Conservation (phyloP, 345 rosid genomes). For the Pugionium dolabratum region DNA sequence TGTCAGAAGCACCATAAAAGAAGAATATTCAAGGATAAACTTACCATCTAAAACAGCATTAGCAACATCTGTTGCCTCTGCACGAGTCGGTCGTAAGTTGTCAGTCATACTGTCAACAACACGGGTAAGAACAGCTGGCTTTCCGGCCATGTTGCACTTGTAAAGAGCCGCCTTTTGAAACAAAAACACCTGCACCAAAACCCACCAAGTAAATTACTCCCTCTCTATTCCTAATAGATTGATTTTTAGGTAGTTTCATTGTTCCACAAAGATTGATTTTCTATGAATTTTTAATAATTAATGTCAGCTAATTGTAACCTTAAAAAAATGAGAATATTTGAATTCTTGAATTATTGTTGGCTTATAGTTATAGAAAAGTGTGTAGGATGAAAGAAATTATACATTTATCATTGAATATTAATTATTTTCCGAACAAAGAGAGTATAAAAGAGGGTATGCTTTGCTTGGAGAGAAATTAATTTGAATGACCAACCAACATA, state of each 20-base stretch:
- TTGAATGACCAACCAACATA: conserved; percentile 35
- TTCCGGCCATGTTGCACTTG: conserved; percentile 98
- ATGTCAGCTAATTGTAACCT: too few species aligned
- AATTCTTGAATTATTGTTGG: too few species aligned
- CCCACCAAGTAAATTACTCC: background rate
- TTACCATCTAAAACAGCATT: conserved; percentile 97
- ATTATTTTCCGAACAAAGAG: background rate
- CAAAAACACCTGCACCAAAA: conserved; percentile 66
- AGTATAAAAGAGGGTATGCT: background rate
- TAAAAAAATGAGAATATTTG: too few species aligned
- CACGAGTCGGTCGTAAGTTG: conserved; percentile 97
- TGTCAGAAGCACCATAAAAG: background rate
- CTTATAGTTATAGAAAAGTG: too few species aligned
- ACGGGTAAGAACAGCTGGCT: conserved; percentile 88
- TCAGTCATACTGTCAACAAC: conserved; percentile 98
- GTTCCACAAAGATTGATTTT: too few species aligned
- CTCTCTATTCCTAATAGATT: too few species aligned
- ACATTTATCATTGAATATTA: too few species aligned
- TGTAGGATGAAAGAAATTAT: too few species aligned
- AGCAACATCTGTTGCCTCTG: conserved; percentile 99
- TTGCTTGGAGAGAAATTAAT: background rate
- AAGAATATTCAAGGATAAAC: background rate
- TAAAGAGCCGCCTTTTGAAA: conserved; percentile 88
- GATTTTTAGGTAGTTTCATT: too few species aligned
- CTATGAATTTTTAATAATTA: too few species aligned